Conservation (phyloP, 257 asterid species). For the Solanum peruvianum region DNA sequence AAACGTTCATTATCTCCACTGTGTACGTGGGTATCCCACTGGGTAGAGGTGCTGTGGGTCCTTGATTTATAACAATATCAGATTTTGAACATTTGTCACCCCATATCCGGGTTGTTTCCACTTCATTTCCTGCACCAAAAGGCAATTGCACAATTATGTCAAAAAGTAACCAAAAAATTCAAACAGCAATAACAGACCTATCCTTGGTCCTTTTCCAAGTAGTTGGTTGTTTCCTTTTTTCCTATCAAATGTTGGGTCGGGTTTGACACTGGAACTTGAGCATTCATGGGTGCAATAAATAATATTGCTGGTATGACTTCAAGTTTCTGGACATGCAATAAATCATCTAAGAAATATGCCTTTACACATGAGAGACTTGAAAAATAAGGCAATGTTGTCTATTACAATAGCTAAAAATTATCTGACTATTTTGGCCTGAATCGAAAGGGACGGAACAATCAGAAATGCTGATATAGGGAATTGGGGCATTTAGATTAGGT, state of each 20-base stretch:
- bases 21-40: constrained; percentile 84
- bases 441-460: neutral
- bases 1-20: constrained; percentile 73
- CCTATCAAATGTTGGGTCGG: neutral
- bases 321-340: neutral
- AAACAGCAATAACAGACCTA: neutral
- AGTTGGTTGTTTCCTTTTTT: neutral
- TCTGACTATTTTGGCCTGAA: neutral
- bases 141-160: neutral
- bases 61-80: constrained; percentile 66
- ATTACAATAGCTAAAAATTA: neutral
- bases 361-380: neutral
- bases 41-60: constrained; percentile 64
- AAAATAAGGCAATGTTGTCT: neutral
- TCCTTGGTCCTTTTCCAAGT: neutral
- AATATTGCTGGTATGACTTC: neutral
- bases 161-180: neutral
- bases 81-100: constrained; percentile 64
- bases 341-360: neutral
- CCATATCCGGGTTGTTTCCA: constrained; percentile 72
- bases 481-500: neutral
- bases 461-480: neutral
- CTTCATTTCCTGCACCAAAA: constrained; percentile 10
- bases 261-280: neutral
- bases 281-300: neutral